phyloP scores from a whole-genome alignment of 495 filamentous ascomycete species.

The Massariosphaeria phaeospora region DNA sequence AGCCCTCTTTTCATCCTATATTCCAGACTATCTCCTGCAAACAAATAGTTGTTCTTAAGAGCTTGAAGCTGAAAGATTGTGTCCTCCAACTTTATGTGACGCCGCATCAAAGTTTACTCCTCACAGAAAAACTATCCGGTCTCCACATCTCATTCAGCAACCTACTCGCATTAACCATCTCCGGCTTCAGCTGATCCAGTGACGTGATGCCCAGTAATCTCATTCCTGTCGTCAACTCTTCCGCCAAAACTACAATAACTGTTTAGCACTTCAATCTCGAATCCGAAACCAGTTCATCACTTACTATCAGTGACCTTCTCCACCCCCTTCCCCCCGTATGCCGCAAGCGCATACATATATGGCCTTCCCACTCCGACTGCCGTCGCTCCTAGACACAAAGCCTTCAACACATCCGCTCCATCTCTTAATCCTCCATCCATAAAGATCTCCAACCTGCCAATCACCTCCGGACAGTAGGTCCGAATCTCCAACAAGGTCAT shows the following conservation, averaged over 20 bases:
- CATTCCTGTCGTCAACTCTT: conserved; percentile 25
- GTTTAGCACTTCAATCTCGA: neutral
- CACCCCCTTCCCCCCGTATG: conserved; percentile 20
- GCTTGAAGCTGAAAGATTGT: conserved; percentile 6
- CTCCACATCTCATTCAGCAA: conserved; percentile 27
- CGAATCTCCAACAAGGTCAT: conserved; percentile 25
- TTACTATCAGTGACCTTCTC: conserved; percentile 17
- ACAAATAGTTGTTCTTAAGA: conserved; percentile 7
- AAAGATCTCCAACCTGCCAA: conserved; percentile 22
- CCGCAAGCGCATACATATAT: conserved; percentile 22
- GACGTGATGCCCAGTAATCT: conserved; percentile 23
- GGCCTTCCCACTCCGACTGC: conserved; percentile 24
- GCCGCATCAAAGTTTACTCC: conserved; percentile 12
- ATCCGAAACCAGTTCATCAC: neutral
- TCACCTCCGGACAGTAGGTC: conserved; percentile 22
- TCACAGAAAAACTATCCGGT: neutral
- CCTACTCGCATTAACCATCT: conserved; percentile 25
- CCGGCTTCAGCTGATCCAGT: conserved; percentile 14
- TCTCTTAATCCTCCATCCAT: conserved; percentile 19
- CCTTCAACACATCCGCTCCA: conserved; percentile 24
- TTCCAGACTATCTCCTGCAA: conserved; percentile 3
- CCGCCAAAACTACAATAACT: conserved; percentile 9
- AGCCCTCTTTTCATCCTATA: conserved; percentile 6
- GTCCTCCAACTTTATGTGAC: conserved; percentile 6
- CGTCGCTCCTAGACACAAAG: conserved; percentile 24